Evolutionary conservation across 768 basidiomycete genomes (phyloP).

Genomic region (Trametes maxima): DNA sequence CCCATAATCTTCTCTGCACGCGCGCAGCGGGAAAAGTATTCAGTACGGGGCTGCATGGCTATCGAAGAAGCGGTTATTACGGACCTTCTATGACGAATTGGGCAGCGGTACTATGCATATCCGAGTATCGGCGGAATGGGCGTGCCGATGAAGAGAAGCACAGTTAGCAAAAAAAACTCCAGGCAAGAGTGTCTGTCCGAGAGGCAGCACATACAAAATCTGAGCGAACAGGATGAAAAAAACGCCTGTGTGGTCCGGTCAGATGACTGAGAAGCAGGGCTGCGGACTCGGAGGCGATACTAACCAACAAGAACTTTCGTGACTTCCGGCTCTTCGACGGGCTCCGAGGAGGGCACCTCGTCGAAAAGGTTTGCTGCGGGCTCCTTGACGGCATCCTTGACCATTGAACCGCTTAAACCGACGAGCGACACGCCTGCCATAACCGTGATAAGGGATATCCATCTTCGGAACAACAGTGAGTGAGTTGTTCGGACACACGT

Average conservation of each 20-base stretch:
- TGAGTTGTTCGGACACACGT: not conserved
- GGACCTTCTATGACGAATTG: constrained; percentile 86
- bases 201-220: constrained; percentile 66
- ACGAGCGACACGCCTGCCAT: constrained; percentile 83
- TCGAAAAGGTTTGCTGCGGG: constrained; percentile 35
- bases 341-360: constrained; percentile 42
- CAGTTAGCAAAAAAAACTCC: not conserved
- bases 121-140: constrained; percentile 6
- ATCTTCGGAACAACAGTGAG: constrained; percentile 50
- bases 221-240: constrained; percentile 94
- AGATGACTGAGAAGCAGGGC: constrained; percentile 16
- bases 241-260: constrained; percentile 58
- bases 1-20: constrained; percentile 84
- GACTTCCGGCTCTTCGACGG: constrained; percentile 60
- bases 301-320: constrained; percentile 74
- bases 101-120: constrained; percentile 67
- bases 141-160: constrained; percentile 12
- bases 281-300: constrained; percentile 29
- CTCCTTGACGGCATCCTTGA: constrained; percentile 71
- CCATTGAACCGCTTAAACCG: constrained; percentile 86
- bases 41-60: not conserved
- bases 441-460: constrained; percentile 88
- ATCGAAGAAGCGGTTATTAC: not conserved
- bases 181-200: not conserved
- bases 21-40: constrained; percentile 2